Base-by-base conservation (phyloP, 345 rosid genomes). In the Arabis alpina region DNA sequence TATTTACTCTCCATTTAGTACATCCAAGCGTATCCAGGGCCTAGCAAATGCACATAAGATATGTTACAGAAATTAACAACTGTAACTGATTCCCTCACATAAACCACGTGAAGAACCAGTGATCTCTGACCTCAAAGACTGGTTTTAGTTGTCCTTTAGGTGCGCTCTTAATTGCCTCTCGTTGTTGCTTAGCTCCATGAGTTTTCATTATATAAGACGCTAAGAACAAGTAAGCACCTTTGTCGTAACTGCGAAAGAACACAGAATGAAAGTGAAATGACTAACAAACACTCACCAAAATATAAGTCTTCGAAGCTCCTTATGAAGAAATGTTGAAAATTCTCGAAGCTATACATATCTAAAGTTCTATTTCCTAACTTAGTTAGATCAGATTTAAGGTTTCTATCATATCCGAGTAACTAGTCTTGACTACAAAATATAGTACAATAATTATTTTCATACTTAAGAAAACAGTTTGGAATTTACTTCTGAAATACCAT, bases 141-240 rank as follows among this genome's bases (percentile, higher is more conserved):
- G 82, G 87, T 49, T 80, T 76, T 64, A 94, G 84, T 83, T 91
- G 93, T 71, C 69, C 72, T 76, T 68, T 77, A 37, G 96, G 86
- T 37, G 89, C 71, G 54, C 79, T 80, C 81, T 76, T 88, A 56
- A 91, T 74, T 13, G 93, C 89, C 57, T 88, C 88, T 54, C 97
- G 83, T 72, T 94, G 99, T 75, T 83, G 89, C 61, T 71, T 92
- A 64, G 84, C 82, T 73, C 99, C 99, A 80, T 88, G 99, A 4
- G 82, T 92, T 34, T 97, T 84, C 99, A 94, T 94, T 64, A 92
- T 80, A 74, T 83, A 83, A 37, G 98, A 94, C 51, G 93, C 87
- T 68, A 94, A 77, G 77, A 88, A 89, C 28, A 91, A 76, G 79
- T 91, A 83, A 43, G 87, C 99, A 66, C 99, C 99, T 83, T 82